These are phyloP conservation scores for Fusarium kyushuense DNA, from an alignment of 2,329 filamentous ascomycete species.

Conservation along the genomic window DNA sequence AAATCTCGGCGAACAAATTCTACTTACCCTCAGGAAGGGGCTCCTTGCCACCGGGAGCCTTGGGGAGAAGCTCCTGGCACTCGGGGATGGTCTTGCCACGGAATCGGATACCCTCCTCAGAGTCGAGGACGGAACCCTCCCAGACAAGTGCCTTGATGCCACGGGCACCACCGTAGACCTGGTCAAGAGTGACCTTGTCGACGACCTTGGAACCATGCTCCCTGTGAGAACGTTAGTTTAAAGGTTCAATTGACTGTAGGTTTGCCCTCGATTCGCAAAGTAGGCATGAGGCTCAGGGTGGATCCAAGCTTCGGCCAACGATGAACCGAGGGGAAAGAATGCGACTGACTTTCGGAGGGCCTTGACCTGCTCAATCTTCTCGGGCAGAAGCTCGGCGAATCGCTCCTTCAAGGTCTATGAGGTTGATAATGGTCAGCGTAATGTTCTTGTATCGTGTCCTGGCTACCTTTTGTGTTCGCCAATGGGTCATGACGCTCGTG, in stretches of 20 bases:
- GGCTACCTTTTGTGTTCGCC: background rate
- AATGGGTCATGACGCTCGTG: conserved; percentile 19
- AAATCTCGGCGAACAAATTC: background rate
- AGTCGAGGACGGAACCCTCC: conserved; percentile 98
- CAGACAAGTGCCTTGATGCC: conserved; percentile 99
- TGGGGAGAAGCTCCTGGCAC: conserved; percentile 97
- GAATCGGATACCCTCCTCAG: conserved; percentile 99
- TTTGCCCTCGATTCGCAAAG: conserved; percentile 8
- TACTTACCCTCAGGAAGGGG: conserved; percentile 88
- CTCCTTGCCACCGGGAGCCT: conserved; percentile 95
- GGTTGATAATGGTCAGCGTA: conserved; percentile 14
- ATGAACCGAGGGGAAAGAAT: conserved; percentile 32
- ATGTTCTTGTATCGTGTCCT: background rate
- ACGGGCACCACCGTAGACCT: conserved; percentile 99
- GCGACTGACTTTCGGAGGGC: conserved; percentile 87
- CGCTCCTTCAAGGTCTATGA: conserved; percentile 94
- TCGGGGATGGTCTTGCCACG: conserved; percentile 99
- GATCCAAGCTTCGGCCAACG: conserved; percentile 27
- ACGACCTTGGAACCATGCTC: conserved; percentile 95
- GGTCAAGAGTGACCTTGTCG: conserved; percentile 98
- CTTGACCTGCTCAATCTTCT: conserved; percentile 99
- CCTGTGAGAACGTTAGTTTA: conserved; percentile 61
- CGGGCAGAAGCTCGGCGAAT: conserved; percentile 94
- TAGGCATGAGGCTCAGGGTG: conserved; percentile 26
- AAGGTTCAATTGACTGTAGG: conserved; percentile 17